Evolutionary conservation across 495 filamentous ascomycete genomes (phyloP), one percentile per base, ranked within the genome.

Genomic region (Xylaria telfairii): DNA sequence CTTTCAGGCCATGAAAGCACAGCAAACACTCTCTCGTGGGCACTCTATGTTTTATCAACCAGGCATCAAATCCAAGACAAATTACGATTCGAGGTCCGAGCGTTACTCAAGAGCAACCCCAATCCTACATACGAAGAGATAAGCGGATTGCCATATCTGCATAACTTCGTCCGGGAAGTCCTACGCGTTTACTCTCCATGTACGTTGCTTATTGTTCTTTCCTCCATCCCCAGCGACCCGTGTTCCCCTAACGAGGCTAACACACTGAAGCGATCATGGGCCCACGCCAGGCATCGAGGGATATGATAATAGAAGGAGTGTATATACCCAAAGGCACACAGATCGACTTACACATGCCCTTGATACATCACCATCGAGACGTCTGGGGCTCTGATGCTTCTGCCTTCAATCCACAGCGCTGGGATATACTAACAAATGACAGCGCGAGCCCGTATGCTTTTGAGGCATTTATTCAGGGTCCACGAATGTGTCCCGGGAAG

Each of bases 91-190:
- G 79, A 82, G 49, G 72, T 81, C n/a, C 24, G 21, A 26, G 64
- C 69, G 8, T 51, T 75, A 2, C 39, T 80, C 10, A 57, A 68
- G 10, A 44, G 67, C 1, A 59, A 53, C 64, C 57, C 51, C 0
- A 51, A 72, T 1, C 79, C 87, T 28, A 74, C 75, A 9, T 80
- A 77, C 37, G 78, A 75, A 28, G 42, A 77, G 9, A 79, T 86
- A 28, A 78, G 78, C 19, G 44, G 34, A 19, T 62, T 84, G 19
- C 75, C 74, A 5, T 83, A 81, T 57, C 76, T 85, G 0, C 71
- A 80, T 62, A 81, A 81, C 24, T 78, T 84, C 65, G 64, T 79
- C 2, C 73, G 68, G 26, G 83, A 86, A 56, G 75, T 80, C 0
- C 74, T 85, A 3, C 79, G 84, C 4, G 42, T 81, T n/a, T 78